Base-by-base conservation (phyloP, 768 basidiomycete genomes). In the Boletellus ananiceps region DNA sequence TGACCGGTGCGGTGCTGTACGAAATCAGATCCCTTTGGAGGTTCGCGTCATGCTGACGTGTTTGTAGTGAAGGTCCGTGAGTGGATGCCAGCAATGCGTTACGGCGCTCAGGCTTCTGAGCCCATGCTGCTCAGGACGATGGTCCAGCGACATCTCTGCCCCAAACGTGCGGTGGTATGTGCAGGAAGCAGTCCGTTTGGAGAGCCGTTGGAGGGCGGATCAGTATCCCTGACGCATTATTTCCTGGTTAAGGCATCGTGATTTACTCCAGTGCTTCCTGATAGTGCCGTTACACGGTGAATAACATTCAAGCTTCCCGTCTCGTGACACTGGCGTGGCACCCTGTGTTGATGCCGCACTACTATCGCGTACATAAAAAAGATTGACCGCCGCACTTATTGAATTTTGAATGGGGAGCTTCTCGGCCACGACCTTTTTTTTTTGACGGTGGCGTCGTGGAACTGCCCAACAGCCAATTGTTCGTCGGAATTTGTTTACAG, bases 1-100 rank as follows among this genome's bases (percentile, higher is more conserved):
- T 56, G 46, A 49, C 43, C 23, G 23, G 49, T 41, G 39, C 25
- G 52, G 52, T 38, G 16, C 52, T 63, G 63, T 65, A 60, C 63
- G 60, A 55, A 63, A 65, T 63, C 51, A 52, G 54, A 51, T 54
- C 57, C 51, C 44, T 49, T 52, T 46, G 44, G 37, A 40, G 34
- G 48, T 45, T 61, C 33, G 52, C 55, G 59, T 61, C 40, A 57
- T 56, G 62, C 39, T 63, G 58, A 65, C 62, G 62, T 65, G 55
- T 63, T 65, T 53, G 44, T 27, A 49, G 27, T 12, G 63, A 65
- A 52, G 62, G 63, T 63, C 54, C 40, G 36, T 50, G 55, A 53
- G 51, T 40, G 33, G 36, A 57, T 65, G 63, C 63, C 63, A 63
- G 57, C 60, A 64, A 48, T 38, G 43, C 57, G 49, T 65, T 63